Conservation (phyloP, 2,329 filamentous ascomycete genomes). For the Pestalotiopsis sp. region DNA sequence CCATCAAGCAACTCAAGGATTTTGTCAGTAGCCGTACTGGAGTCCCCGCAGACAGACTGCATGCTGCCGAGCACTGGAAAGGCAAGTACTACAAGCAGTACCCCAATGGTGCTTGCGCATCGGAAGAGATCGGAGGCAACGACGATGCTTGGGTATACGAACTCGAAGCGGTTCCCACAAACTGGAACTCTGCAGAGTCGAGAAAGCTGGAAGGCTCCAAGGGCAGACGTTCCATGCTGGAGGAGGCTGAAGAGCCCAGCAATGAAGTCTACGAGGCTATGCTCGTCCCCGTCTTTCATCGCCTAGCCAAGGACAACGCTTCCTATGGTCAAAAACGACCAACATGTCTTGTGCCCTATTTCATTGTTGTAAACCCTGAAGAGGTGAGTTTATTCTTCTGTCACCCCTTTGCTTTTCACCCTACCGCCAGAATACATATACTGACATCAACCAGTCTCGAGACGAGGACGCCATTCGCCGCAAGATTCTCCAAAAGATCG, state of each 20-base stretch:
- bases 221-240: constrained; percentile 47
- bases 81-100: constrained; percentile 87
- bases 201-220: constrained; percentile 41
- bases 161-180: constrained; percentile 77
- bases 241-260: constrained; percentile 47
- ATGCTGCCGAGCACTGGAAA: constrained; percentile 82
- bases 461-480: constrained; percentile 72
- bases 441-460: constrained; percentile 39
- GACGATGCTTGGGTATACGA: constrained; percentile 74
- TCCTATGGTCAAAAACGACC: constrained; percentile 34
- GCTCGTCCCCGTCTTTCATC: constrained; percentile 73
- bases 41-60: constrained; percentile 66
- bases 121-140: constrained; percentile 71
- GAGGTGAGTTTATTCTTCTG: constrained; percentile 53
- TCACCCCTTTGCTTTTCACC: background rate
- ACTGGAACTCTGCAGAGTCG: constrained; percentile 64
- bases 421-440: constrained; percentile 1
- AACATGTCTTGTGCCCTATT: constrained; percentile 53
- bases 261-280: constrained; percentile 63
- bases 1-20: constrained; percentile 69
- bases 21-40: constrained; percentile 70
- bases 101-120: constrained; percentile 67
- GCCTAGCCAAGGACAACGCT: constrained; percentile 34
- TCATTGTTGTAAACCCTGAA: constrained; percentile 74
- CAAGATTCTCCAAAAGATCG: constrained; percentile 77